Evolutionary conservation across 73 alveolate species (phyloP).

Genomic region (Tetrahymena borealis): DNA sequence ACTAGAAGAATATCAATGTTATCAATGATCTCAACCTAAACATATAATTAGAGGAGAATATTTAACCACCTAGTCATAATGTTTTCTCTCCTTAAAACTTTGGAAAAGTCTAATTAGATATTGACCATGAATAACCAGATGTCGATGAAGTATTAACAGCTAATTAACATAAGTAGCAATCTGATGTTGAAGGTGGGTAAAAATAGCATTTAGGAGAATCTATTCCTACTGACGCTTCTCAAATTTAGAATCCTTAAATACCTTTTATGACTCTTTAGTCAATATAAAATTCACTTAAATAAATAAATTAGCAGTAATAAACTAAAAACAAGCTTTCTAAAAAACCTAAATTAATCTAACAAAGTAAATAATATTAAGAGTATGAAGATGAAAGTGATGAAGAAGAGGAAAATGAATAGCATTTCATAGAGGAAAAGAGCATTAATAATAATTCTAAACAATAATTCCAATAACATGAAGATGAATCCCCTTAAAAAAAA

Average conservation of each 20-base stretch:
- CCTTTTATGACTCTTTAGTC: neutral
- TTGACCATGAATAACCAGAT: neutral
- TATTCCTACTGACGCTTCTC: neutral
- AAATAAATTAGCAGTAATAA: neutral
- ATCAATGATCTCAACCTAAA: neutral
- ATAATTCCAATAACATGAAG: neutral
- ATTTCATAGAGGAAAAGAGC: no score
- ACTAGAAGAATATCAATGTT: neutral
- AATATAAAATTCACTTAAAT: neutral
- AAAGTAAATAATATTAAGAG: neutral
- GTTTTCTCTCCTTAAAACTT: neutral
- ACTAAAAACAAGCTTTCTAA: neutral
- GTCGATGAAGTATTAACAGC: neutral
- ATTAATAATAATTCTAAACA: no score
- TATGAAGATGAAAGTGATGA: neutral
- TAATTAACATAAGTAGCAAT: neutral
- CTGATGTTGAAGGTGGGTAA: neutral
- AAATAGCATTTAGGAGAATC: neutral
- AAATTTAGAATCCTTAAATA: neutral
- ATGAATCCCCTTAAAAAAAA: neutral
- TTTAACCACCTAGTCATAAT: neutral
- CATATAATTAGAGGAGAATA: neutral
- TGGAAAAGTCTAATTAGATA: neutral
- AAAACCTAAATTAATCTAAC: neutral
- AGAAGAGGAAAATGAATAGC: neutral